Conservation (phyloP, 1,284 basidiomycete species). For the Vanrija sp. region DNA sequence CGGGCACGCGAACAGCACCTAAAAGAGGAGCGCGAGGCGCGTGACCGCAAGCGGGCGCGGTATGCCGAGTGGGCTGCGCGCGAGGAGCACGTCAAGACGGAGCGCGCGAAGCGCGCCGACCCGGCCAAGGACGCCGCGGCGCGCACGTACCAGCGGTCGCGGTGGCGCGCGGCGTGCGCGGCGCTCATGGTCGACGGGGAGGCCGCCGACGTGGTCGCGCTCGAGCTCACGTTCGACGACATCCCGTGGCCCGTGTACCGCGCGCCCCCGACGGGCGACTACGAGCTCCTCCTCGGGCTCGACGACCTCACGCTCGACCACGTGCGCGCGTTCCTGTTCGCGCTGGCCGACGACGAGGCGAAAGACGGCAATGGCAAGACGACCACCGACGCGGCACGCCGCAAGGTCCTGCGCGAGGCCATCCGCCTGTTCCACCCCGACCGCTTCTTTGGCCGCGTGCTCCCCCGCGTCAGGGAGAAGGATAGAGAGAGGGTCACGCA, state of each 20-base stretch:
- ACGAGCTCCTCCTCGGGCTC: constrained; percentile 1
- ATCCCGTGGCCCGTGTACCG: constrained; percentile 73
- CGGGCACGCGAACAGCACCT: neutral
- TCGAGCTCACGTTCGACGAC: constrained; percentile 56
- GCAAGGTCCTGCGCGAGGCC: constrained; percentile 55
- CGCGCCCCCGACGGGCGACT: constrained; percentile 39
- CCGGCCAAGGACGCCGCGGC: neutral
- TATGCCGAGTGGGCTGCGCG: neutral
- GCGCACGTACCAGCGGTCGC: constrained; percentile 11
- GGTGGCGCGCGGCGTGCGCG: constrained; percentile 18
- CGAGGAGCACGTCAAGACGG: neutral
- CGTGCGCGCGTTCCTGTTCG: constrained; percentile 56
- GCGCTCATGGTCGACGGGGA: constrained; percentile 19
- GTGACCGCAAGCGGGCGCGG: neutral
- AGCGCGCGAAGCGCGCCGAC: neutral
- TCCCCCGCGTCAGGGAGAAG: constrained; percentile 55
- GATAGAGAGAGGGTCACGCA: constrained; percentile 61
- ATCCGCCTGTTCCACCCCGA: constrained; percentile 71
- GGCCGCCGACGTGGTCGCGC: constrained; percentile 16
- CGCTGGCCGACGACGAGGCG: constrained; percentile 52
- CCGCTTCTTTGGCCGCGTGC: constrained; percentile 61
- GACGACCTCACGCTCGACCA: constrained; percentile 57
- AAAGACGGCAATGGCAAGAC: constrained; percentile 51
- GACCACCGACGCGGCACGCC: constrained; percentile 29
- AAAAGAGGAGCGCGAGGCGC: constrained; percentile 1